These are phyloP conservation scores for Pyrus communis DNA, from an alignment of 306 rosid species.

Conservation along the genomic window DNA sequence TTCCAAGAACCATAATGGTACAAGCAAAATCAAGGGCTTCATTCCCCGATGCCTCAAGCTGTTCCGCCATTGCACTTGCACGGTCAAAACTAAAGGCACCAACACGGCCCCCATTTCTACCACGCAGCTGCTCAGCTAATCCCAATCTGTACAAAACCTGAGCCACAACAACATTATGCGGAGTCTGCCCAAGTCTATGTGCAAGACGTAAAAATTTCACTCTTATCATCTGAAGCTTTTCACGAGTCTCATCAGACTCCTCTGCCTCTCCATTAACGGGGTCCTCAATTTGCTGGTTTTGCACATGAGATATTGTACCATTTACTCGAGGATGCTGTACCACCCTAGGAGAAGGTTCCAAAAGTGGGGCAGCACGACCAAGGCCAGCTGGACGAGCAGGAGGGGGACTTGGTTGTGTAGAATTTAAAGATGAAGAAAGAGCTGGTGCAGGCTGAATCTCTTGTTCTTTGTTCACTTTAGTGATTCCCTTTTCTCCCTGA, in stretches of 20 bases:
- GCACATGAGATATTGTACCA: conserved; percentile 49
- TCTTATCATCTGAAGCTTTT: conserved; percentile 93
- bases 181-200: conserved; percentile 95
- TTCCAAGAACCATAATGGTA: conserved; percentile 96
- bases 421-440: conserved; percentile 39
- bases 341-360: conserved; percentile 65
- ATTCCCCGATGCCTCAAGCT: conserved; percentile 89
- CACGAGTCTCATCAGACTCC: conserved; percentile 94
- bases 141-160: conserved; percentile 95
- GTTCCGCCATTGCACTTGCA: conserved; percentile 98
- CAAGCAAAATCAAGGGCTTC: conserved; percentile 95
- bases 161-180: conserved; percentile 99
- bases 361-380: conserved; percentile 75
- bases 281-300: conserved; percentile 72
- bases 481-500: conserved; percentile 25
- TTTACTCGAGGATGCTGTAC: conserved; percentile 76
- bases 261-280: conserved; percentile 62
- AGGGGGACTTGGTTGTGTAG: conserved; percentile 35
- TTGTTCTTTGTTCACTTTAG: conserved; percentile 23
- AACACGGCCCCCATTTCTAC: conserved; percentile 94
- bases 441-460: conserved; percentile 26
- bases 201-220: conserved; percentile 91
- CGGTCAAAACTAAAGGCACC: conserved; percentile 98
- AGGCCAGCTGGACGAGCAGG: conserved; percentile 84
- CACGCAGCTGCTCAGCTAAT: conserved; percentile 91